Evolutionary conservation across 352 stramenopile genomes (phyloP), one percentile per base, ranked within the genome.

Genomic region (Blastocystis sp.): DNA sequence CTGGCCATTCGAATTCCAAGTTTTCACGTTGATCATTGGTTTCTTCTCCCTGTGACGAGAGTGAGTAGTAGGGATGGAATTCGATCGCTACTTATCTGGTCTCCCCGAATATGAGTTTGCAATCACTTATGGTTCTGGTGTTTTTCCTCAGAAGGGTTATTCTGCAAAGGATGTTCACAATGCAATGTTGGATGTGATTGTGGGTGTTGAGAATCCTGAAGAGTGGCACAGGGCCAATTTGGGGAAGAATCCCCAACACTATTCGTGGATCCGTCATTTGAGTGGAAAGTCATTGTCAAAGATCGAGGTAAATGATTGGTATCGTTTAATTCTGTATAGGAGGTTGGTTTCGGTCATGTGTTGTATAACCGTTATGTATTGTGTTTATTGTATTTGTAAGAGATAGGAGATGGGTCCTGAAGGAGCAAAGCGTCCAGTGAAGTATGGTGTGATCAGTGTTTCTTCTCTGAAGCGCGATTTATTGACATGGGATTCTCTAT

Each of bases 171-270:
- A 84, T 22, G 30, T 69, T 24, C 64, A 66, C 30, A 84, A 84
- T 69, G 73, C 73, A 35, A 84, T 84, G 73, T 57, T 84, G 22
- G 73, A 84, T 48, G 73, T 84, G 19, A 84, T 84, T 57, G 56
- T 84, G 35, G 73, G 73, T 0, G 73, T 84, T 30, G 24, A 51
- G 13, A 57, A 84, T 53, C 73, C 51, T 0, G 53, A 66, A 13
- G 27, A 27, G 30, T 84, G 73, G 73, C 73, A 84, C 17, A 3
- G n/a, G 24, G 40, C 11, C 53, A 84, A 84, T 64, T 53, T 84
- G 1, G 30, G n/a, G 22, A 53, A 66, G 42, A 84, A 84, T 69
- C 73, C 73, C 0, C 0, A 84, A 13, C 73, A 84, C 53, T 84
- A 84, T 35, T 64, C 73, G 11, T 66, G 57, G 48, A n/a, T 84